Base-by-base conservation (phyloP, 176 grass and related monocot genomes). In the Raddia distichophylla region DNA sequence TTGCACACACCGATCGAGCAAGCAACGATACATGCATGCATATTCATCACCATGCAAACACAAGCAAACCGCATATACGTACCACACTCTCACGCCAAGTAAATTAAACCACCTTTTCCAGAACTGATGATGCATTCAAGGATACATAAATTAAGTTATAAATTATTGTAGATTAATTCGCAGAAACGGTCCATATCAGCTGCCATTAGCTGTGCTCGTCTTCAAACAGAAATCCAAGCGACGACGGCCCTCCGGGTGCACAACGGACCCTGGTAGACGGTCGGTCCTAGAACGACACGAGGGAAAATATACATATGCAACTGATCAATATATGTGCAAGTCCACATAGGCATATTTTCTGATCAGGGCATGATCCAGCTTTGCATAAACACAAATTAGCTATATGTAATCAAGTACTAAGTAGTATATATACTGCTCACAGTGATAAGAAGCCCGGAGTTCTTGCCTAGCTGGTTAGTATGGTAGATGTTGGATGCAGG, bases 211-310 rank as follows among this genome's bases (percentile, higher is more conserved):
- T 57, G 33, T 12, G 71, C 37, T 77, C 85, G 35, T 94, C 89
- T 11, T 89, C 73, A 53, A 90, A 92, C 34, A 97, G 80, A 79
- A 94, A 97, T n/a, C 91, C 91, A 58, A 97, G 91, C n/a, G 94
- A 94, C 11, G 91, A 97, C 3, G 79, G 84, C 19, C 94, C 94
- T 64, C 94, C 94, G 0, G 94, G 94, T 35, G 76, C 89, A 43
- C 85, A 97, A 15, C 86, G 80, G 35, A 97, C 94, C 76, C 89
- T 92, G 11, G 91, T 97, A 8, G 87, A 94, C 6, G 94, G 84
- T 14, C 94, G 94, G 76, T 84, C 82, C 94, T 97, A 33, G 68
- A 93, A 68, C 27, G 93, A 68, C 27, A 67, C 47, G 54, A 50
- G 13, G 10, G 37, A 11, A 66, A 40, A 1, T 4, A 27, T 35